Conservation (phyloP, 1,139 yeast species). For the Chernovozyma sophiae-reginae region DNA sequence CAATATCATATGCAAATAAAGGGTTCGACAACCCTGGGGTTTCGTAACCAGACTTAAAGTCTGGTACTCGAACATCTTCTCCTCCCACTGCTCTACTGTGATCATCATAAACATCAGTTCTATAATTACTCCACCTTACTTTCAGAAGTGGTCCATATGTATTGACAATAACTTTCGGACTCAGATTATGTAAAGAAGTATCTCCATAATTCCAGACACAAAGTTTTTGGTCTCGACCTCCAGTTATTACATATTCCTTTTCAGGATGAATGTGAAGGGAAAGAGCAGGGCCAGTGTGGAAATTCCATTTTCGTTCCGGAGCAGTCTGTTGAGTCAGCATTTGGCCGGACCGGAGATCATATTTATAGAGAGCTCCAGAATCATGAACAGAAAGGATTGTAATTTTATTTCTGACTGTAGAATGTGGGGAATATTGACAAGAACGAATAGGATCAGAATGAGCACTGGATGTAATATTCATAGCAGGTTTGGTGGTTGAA, state of each 20-base stretch:
- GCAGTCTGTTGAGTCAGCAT: not conserved
- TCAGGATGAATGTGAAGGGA: slow-evolving; percentile 88
- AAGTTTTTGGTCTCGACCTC: slow-evolving; percentile 85
- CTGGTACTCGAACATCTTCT: not conserved
- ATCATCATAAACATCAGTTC: slow-evolving; percentile 10
- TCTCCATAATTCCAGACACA: slow-evolving; percentile 70
- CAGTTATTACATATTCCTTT: slow-evolving; percentile 76
- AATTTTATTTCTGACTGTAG: slow-evolving; percentile 23
- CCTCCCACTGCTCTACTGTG: slow-evolving; percentile 3
- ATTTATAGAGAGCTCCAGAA: slow-evolving; percentile 79
- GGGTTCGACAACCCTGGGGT: slow-evolving; percentile 11
- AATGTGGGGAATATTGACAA: slow-evolving; percentile 56
- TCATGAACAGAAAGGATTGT: slow-evolving; percentile 69
- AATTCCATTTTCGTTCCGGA: slow-evolving; percentile 72
- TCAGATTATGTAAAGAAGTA: slow-evolving; percentile 25
- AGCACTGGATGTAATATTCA: slow-evolving; percentile 40
- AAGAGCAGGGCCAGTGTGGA: slow-evolving; percentile 90
- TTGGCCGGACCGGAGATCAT: slow-evolving; percentile 60
- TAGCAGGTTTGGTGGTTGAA: slow-evolving; percentile 36
- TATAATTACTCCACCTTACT: slow-evolving; percentile 60
- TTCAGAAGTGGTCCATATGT: slow-evolving; percentile 77
- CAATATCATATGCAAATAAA: slow-evolving; percentile 57
- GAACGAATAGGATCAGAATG: slow-evolving; percentile 65
- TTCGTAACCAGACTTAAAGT: not conserved
- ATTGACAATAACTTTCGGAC: slow-evolving; percentile 69